A percentile compares a stretch with the other conserved stretches of the same genome.
phyloP scores from a whole-genome alignment of 805 yeast species.

The Candida glaebosa region DNA sequence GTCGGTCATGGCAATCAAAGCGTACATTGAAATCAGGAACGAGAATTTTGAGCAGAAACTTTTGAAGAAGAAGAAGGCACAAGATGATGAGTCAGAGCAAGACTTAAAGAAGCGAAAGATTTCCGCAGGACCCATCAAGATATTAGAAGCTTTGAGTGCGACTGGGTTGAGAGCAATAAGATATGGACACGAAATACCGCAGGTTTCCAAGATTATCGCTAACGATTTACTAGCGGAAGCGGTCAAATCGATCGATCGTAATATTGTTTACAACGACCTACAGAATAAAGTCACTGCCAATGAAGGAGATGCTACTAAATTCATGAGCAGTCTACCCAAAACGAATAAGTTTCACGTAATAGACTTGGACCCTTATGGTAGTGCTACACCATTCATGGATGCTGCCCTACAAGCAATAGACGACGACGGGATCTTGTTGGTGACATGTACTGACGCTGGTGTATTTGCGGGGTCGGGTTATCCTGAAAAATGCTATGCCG shows the following conservation, averaged over 20 bases:
- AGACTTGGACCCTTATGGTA: slow-evolving; percentile 96
- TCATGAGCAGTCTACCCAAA: slow-evolving; percentile 53
- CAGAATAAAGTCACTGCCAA: slow-evolving; percentile 57
- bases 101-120: slow-evolving; percentile 13
- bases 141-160: slow-evolving; percentile 90
- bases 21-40: slow-evolving; percentile 69
- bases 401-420: slow-evolving; percentile 81
- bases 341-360: slow-evolving; percentile 68
- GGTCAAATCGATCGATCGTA: slow-evolving; percentile 71
- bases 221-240: slow-evolving; percentile 88
- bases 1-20: slow-evolving; percentile 77
- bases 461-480: slow-evolving; percentile 94
- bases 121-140: slow-evolving; percentile 42
- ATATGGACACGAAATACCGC: slow-evolving; percentile 87
- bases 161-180: slow-evolving; percentile 93
- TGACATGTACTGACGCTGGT: slow-evolving; percentile 95
- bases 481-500: slow-evolving; percentile 94
- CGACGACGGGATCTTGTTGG: slow-evolving; percentile 80
- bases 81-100: slow-evolving; percentile 2
- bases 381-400: slow-evolving; percentile 94
- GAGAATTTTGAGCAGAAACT: slow-evolving; percentile 11
- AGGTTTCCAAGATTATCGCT: slow-evolving; percentile 71
- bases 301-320: slow-evolving; percentile 86
- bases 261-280: slow-evolving; percentile 65
- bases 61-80: slow-evolving; percentile 6